Conservation (phyloP, 1,284 basidiomycete genomes). For the Cryptococcus sp. region DNA sequence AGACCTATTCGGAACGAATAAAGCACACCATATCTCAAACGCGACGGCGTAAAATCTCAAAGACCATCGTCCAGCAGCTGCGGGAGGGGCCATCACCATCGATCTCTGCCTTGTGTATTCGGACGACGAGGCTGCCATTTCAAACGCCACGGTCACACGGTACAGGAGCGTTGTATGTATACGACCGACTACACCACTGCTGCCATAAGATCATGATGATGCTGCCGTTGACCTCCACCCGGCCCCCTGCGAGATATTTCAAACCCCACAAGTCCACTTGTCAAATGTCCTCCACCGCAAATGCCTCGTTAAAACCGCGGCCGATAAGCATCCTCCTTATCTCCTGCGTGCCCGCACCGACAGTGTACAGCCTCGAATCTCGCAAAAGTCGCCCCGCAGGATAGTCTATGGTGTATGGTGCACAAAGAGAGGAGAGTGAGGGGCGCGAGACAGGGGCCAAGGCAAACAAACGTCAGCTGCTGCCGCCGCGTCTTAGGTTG, state of each 20-base stretch:
- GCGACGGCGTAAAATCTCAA: too few relatives aligned
- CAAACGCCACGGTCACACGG: too few relatives aligned
- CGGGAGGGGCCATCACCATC: too few relatives aligned
- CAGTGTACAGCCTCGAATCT: conserved; percentile 80
- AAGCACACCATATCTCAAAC: too few relatives aligned
- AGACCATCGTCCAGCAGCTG: too few relatives aligned
- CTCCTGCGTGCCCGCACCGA: conserved; percentile 89
- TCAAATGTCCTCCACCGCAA: conserved; percentile 6
- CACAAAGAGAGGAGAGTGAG: background rate
- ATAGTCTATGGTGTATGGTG: conserved; percentile 61
- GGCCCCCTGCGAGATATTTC: too few relatives aligned
- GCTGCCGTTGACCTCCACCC: background rate
- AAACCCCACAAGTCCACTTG: too few relatives aligned
- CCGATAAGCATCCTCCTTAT: conserved; percentile 87
- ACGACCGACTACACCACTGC: too few relatives aligned
- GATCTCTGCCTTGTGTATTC: too few relatives aligned
- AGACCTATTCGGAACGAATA: too few relatives aligned
- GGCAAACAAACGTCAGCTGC: background rate
- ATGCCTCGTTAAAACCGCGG: conserved; percentile 72
- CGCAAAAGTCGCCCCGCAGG: conserved; percentile 79
- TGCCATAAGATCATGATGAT: background rate
- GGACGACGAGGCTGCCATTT: too few relatives aligned
- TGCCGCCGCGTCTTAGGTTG: background rate
- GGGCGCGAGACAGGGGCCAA: background rate
- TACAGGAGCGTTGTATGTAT: too few relatives aligned